Conservation (phyloP, 371 early-diverging fungal species). For the Synchytrium microbalum region DNA sequence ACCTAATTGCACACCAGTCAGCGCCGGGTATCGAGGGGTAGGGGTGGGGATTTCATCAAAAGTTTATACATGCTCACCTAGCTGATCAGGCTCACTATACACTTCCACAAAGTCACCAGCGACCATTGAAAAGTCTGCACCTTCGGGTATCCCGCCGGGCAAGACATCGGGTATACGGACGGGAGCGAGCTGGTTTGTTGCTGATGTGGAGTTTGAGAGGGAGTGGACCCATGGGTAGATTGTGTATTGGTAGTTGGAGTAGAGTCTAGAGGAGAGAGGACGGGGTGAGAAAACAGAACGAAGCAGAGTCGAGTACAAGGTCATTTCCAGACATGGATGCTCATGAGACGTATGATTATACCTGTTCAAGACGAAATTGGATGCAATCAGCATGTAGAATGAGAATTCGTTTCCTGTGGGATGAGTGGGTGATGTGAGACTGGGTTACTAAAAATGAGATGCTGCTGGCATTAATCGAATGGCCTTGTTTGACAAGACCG, state of each 20-base stretch:
- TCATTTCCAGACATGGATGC: too few relatives aligned
- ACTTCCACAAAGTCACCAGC: constrained; percentile 94
- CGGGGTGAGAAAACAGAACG: neutral
- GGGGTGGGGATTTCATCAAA: neutral
- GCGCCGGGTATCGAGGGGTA: neutral
- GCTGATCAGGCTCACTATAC: constrained; percentile 52
- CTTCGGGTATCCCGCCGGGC: constrained; percentile 51
- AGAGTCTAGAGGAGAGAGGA: constrained; percentile 10
- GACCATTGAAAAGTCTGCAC: constrained; percentile 86
- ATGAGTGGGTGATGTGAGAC: constrained; percentile 70
- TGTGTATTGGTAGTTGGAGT: constrained; percentile 25
- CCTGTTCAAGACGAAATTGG: constrained; percentile 77
- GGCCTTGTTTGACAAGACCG: too few relatives aligned
- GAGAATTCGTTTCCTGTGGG: constrained; percentile 40
- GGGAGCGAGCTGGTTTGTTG: constrained; percentile 53
- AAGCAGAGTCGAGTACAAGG: too few relatives aligned
- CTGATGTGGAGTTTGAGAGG: constrained; percentile 67
- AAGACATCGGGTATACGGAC: constrained; percentile 77
- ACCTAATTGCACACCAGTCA: constrained; percentile 25
- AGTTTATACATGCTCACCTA: constrained; percentile 27
- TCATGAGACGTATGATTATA: too few relatives aligned
- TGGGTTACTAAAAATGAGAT: constrained; percentile 14
- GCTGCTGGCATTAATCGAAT: too few relatives aligned
- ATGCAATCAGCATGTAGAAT: constrained; percentile 61
- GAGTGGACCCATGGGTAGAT: constrained; percentile 87